phyloP scores from a whole-genome alignment of 164 flowering plant species.

The Vitis labrusca region DNA sequence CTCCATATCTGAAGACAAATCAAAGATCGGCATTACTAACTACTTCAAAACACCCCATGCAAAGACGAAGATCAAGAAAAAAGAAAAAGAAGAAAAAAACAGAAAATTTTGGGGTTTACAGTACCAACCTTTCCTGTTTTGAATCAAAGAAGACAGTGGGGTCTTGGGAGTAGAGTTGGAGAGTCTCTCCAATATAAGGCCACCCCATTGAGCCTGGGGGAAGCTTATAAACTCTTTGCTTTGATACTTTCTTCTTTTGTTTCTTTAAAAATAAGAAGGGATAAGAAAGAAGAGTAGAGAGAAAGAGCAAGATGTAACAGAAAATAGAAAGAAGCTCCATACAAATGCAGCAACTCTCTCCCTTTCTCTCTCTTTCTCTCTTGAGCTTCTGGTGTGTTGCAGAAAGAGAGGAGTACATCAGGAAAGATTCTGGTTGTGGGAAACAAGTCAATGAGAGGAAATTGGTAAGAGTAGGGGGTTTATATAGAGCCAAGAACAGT shows the following conservation, averaged over 20 bases:
- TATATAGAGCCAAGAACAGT: too few relatives aligned
- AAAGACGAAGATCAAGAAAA: neutral
- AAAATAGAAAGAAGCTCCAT: conserved; percentile 17
- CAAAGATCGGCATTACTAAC: neutral
- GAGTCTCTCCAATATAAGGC: conserved; percentile 64
- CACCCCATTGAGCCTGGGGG: conserved; percentile 88
- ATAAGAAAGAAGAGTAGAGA: conserved; percentile 22
- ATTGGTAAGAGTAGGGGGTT: too few relatives aligned
- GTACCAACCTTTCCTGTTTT: conserved; percentile 49
- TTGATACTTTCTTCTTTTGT: conserved; percentile 15
- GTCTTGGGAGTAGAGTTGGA: conserved; percentile 52
- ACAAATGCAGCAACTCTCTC: conserved; percentile 3
- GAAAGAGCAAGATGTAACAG: conserved; percentile 13
- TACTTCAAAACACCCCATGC: neutral
- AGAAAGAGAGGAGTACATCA: too few relatives aligned
- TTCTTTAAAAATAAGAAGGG: conserved; percentile 18
- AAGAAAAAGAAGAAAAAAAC: neutral
- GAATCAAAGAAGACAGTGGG: conserved; percentile 49
- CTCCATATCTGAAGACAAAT: conserved; percentile 40
- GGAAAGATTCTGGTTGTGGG: too few relatives aligned
- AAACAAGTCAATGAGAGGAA: too few relatives aligned
- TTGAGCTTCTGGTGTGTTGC: neutral
- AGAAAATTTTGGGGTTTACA: neutral
- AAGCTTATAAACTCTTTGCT: conserved; percentile 34
- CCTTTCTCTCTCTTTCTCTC: conserved; percentile 7